Base-by-base conservation (phyloP, 2,329 filamentous ascomycete species). In the Paramyrothecium roridum region DNA sequence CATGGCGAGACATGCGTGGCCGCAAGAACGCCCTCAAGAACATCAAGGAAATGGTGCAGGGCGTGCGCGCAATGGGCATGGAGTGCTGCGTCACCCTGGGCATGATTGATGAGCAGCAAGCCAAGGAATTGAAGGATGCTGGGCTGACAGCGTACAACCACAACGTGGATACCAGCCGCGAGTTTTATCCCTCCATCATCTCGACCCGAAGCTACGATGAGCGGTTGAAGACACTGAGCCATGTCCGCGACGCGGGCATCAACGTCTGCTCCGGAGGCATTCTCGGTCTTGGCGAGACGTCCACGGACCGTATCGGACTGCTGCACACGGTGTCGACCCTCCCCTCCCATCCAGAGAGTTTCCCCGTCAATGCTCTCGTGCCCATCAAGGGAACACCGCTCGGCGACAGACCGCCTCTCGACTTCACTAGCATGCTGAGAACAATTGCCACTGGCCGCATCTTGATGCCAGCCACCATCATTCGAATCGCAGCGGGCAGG, bases 141-240 rank as follows among this genome's bases (percentile, higher is more conserved):
- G 92, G 92, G 0, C 74, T 96, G 64, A 96, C 92, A 17, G 92
- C 92, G 1, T 96, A 96, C 74, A 96, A 96, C 75, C 92, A 96
- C 80, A 96, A 96, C 69, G 81, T 96, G 61, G 92, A 96, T 74
- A 96, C 92, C 1, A 91, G 87, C 54, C 83, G 92, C 62, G 92
- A 96, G 75, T 91, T 91, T 72, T 96, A 96, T 68, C 91, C 92
- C 0, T 87, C 81, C 43, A 82, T 96, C 65, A 96, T 96, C 72
- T 89, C 90, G 1, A 96, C 92, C 0, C 81, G 92, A 40, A 87
- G 84, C 8, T 96, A 96, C 73, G 92, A 96, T 65, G 92, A 96
- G 76, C 86, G 92, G 2, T 78, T 96, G 46, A 80, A 86, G 67
- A 96, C 92, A 0, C 82, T 96, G 46, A 78, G 81, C 51, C 84